phyloP scores from a whole-genome alignment of 2,329 filamentous ascomycete species.

The Paecilomyces formosus region DNA sequence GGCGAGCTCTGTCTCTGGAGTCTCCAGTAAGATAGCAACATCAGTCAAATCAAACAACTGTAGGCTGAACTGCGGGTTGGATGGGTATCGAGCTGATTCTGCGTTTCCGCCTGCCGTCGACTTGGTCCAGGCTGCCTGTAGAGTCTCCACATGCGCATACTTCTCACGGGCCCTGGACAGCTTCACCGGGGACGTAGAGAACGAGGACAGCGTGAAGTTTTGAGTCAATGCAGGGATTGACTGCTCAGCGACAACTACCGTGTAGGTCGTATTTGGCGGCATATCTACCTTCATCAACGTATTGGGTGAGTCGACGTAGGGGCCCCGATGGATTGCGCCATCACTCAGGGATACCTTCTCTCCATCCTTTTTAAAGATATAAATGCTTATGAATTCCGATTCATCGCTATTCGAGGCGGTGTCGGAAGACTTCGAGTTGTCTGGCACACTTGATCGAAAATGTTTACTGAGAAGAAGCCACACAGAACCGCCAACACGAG shows the following conservation, averaged over 20 bases:
- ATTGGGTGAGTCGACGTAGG: conserved; percentile 92
- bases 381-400: conserved; percentile 80
- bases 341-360: conserved; percentile 67
- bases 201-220: conserved; percentile 79
- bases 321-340: conserved; percentile 62
- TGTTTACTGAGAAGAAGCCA: conserved; percentile 87
- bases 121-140: conserved; percentile 64
- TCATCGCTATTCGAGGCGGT: conserved; percentile 42
- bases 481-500: conserved; percentile 52
- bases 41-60: conserved; percentile 48
- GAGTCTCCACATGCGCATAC: conserved; percentile 52
- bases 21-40: conserved; percentile 67
- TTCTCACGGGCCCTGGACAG: conserved; percentile 56
- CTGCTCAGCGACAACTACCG: conserved; percentile 69
- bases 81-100: conserved; percentile 65
- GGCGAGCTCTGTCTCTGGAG: conserved; percentile 58
- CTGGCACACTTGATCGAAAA: conserved; percentile 62
- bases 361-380: conserved; percentile 67
- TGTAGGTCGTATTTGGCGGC: conserved; percentile 45
- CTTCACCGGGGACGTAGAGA: conserved; percentile 58
- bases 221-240: conserved; percentile 66
- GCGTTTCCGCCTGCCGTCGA: conserved; percentile 80
- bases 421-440: conserved; percentile 19
- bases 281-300: conserved; percentile 71
- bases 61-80: conserved; percentile 80